A percentile compares a stretch with the other conserved stretches of the same genome.
Evolutionary conservation across 768 basidiomycete species (phyloP).

Genomic region (Lactarius hatsudake): DNA sequence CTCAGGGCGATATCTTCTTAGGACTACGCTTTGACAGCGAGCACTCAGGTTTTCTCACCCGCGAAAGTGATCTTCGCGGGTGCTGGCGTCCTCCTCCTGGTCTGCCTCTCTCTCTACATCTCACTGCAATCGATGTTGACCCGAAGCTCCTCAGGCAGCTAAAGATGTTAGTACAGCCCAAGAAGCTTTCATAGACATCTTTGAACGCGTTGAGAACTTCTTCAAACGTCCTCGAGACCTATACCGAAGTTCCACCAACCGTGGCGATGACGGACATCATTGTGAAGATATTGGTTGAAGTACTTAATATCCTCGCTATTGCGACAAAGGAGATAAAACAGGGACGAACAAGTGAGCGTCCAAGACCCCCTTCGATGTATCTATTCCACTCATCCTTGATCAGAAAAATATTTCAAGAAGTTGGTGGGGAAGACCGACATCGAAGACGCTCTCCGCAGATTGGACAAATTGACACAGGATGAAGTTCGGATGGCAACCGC

Average conservation of each 20-base stretch:
- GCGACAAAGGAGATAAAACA: constrained; percentile 4
- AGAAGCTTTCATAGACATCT: neutral
- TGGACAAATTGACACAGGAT: too few relatives aligned
- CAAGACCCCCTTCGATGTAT: neutral
- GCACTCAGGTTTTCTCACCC: neutral
- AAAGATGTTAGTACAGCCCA: neutral
- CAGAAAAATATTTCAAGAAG: too few relatives aligned
- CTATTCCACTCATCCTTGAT: too few relatives aligned
- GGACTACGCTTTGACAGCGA: too few relatives aligned
- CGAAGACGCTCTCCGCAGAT: too few relatives aligned
- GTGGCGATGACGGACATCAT: neutral
- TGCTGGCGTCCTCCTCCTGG: neutral
- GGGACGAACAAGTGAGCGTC: neutral
- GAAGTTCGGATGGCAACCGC: neutral
- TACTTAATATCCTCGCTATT: neutral
- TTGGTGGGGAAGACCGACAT: too few relatives aligned
- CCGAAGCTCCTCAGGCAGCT: neutral
- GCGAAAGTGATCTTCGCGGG: constrained; percentile 5
- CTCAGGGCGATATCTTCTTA: neutral
- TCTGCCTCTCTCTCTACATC: neutral
- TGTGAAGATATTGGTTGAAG: constrained; percentile 4
- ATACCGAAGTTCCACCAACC: neutral
- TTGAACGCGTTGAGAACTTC: neutral
- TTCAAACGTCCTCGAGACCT: neutral
- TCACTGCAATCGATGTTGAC: neutral